Base-by-base conservation (phyloP, 2,329 filamentous ascomycete genomes). In the Alternaria postmessia region DNA sequence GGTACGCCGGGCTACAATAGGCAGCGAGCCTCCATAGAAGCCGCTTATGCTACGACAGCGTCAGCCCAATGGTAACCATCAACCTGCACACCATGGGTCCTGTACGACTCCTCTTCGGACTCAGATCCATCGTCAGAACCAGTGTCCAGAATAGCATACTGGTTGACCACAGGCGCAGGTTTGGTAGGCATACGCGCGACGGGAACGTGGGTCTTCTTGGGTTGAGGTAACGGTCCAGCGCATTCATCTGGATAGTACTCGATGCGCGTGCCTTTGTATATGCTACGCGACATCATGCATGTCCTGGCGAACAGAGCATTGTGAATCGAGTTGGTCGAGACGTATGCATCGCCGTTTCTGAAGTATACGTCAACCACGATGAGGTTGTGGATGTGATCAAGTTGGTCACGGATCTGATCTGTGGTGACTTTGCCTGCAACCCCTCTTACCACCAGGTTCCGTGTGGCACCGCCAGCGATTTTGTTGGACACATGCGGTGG, bases 371-470 rank as follows among this genome's bases (percentile, higher is more conserved):
- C 85, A 69, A 95, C 83, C 11, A 96, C 85, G 22, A 89, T 81
- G 1, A 96, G 83, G 63, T 92, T 91, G 80, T 94, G 89, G 61
- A 96, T 94, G 74, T 96, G 92, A 24, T 93, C 89, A 38, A 95
- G 83, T 68, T 96, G 91, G 5, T 89, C 84, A 11, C 90, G 87
- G 64, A 96, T 87, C 16, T 80, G 78, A 7, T 86, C 79, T 65
- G 89, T 89, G 0, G 88, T 92, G 66, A 91, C 54, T 80, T 84
- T 54, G 80, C 80, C 67, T 82, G 67, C 63, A 18, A 86, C 86
- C 9, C 85, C 84, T 58, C 86, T 85, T 42, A 96, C 85, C 20
- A 94, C 80, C 38, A 96, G 76, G 69, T 94, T 95, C 61, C 92
- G 88, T 42, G 88, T 91, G 14, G 90, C 90, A 14, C 91, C 91